Base-by-base conservation (phyloP, 257 asterid genomes). In the Haberlea rhodopensis region DNA sequence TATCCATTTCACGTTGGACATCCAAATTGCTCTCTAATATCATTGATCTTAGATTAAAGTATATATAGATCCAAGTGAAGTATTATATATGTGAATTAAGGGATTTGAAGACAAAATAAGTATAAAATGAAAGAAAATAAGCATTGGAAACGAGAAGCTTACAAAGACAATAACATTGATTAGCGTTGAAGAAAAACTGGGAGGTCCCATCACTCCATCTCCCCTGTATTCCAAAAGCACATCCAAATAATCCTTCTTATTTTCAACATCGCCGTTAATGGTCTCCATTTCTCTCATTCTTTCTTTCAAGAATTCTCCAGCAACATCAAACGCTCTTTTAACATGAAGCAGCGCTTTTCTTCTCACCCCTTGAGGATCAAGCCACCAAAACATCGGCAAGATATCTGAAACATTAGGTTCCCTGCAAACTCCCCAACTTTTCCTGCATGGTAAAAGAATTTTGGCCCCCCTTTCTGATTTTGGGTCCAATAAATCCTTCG, bases 381-480 rank as follows among this genome's bases (percentile, higher is more conserved):
- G 43, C 76, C 75, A 67, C n/a, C n/a, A n/a, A n/a, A n/a, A n/a
- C n/a, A n/a, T n/a, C n/a, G n/a, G n/a, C n/a, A n/a, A n/a, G n/a
- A 57, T 83, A 25, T 89, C 97, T 0, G 94, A 87, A 1, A 85
- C 62, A 24, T 87, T 89, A 0, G 94, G 80, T 73, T 77, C 0
- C 85, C 95, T 0, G 89, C 89, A 23, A 66, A 79, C 72, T 87
- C 94, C 79, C 49, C 83, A 0, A 81, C 74, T 54, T 76, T 86
- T 1, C 88, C 87, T 5, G 95, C 84, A 58, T 84, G 95, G 78
- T 80, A 74, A 62, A 86, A 85, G 75, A 88, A 88, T 15, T 77
- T n/a, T 40, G 1, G 89, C 83, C n/a, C 94, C 96, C 2, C 78
- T 68, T 46, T 78, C 78, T 6, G 94, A 83, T 8, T 70, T 58